Base-by-base conservation (phyloP, 1,284 basidiomycete species). In the Sphagnurus paluster region DNA sequence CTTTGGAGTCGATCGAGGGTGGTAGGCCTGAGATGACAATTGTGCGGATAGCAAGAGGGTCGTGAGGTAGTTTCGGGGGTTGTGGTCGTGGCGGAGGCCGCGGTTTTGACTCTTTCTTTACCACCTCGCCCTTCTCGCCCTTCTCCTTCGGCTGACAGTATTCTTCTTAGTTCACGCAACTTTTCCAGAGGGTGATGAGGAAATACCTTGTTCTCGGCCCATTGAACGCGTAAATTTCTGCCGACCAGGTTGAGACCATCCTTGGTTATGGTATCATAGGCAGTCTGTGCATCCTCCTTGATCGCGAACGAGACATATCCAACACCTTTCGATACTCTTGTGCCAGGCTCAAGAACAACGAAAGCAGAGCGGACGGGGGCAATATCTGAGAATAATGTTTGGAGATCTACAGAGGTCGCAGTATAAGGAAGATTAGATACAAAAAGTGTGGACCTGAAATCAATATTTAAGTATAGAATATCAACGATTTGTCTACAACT, bases 221-320 rank as follows among this genome's bases (percentile, higher is more conserved):
- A 91, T 49, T 85, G 76, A 1, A 92, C 80, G 42, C 90, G 75
- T 50, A 96, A 68, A 55, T 73, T 81, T 49, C 92, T 74, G 5
- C 84, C 84, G 38, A 83, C 77, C 34, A 89, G 61, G 24, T 60
- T 59, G 30, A 90, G 68, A 2, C 76, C 80, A 52, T 79, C 80
- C 62, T 67, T 70, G 9, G 71, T 67, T 37, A 85, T 74, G 43
- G 79, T 78, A 32, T 82, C 76, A 47, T 88, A 78, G 2, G 90
- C 87, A 39, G 75, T 68, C 61, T 89, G 79, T 3, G 95, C 97
- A 70, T 99, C 97, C 58, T 97, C 90, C 45, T 78, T 80, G 52
- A 93, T 77, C 1, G 94, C 85, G 68, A 95, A 99, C 0, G 93
- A 88, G 50, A 98, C 93, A 66, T 98, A 99, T 51, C 96, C 96